Base-by-base conservation (phyloP, 805 yeast species). In the Brettanomyces bruxellensis region DNA sequence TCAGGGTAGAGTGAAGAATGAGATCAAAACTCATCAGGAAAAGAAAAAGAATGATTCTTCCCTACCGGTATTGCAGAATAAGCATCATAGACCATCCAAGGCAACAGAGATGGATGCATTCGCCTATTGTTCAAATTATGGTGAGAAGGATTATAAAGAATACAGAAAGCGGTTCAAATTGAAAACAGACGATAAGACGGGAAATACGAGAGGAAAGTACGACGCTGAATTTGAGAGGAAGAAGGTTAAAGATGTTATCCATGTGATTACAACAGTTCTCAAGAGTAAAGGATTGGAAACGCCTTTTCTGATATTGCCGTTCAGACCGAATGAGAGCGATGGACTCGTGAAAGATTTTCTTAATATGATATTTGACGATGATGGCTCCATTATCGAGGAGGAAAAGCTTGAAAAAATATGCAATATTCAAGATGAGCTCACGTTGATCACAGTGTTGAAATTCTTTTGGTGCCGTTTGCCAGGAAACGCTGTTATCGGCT, bases 381-480 rank as follows among this genome's bases (percentile, higher is more conserved):
- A 69, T 40, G 86, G 86, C 0, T 64, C 65, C 4, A 57, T 53
- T 1, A 51, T 78, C 37, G 65, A 69, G 36, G 61, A 68, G 25
- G 67, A 73, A 2, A 69, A 85, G 4, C 61, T 70, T 42, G 56
- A 67, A 43, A 35, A 35, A 18, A 35, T 35, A n/a, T n/a, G 23
- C 23, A n/a, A n/a, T n/a, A n/a, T n/a, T 18, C 72, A 81, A 0
- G 88, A 86, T 52, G 87, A 79, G 47, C 81, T 76, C 60, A 83
- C 90, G 1, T 65, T 89, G 38, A 78, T 85, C 35, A 75, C 87
- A 47, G 83, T 83, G 1, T 68, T 89, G 49, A 88, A 87, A 59
- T 89, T 86, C 65, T 69, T 87, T 41, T 89, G 97, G 97, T 78
- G 90, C 49, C 70, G 97, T 48, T 64, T 90, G 22, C 91, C 91